Evolutionary conservation across 768 basidiomycete species (phyloP).

Genomic region (Gloeophyllum trabeum): DNA sequence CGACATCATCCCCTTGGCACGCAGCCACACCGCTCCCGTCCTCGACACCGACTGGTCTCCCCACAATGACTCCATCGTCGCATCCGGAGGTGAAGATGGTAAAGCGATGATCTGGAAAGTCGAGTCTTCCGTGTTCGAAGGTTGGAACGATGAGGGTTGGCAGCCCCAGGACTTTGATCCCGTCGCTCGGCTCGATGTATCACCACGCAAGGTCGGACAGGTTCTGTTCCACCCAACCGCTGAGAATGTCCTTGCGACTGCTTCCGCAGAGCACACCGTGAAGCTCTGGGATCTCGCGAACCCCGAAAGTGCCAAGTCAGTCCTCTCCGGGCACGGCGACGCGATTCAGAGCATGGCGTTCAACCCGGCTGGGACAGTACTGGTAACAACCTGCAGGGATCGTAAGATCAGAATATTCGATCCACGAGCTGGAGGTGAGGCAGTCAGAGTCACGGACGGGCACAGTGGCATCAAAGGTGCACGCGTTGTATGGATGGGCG

Average conservation of each 20-base stretch:
- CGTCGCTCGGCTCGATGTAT: slow-evolving; percentile 67
- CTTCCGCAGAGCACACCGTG: slow-evolving; percentile 76
- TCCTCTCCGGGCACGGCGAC: slow-evolving; percentile 71
- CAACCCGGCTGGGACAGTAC: slow-evolving; percentile 65
- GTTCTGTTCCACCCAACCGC: slow-evolving; percentile 92
- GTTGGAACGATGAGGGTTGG: slow-evolving; percentile 81
- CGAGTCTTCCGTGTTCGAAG: slow-evolving; percentile 53
- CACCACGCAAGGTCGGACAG: slow-evolving; percentile 86
- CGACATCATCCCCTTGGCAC: slow-evolving; percentile 84
- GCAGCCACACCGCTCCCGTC: slow-evolving; percentile 74
- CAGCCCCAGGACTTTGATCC: slow-evolving; percentile 77
- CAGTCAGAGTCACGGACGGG: slow-evolving; percentile 75
- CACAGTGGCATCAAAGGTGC: slow-evolving; percentile 92
- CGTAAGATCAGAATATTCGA: slow-evolving; percentile 90
- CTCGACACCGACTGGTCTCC: slow-evolving; percentile 97
- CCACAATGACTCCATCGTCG: slow-evolving; percentile 84
- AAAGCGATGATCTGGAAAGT: slow-evolving; percentile 91
- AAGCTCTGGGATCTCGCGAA: slow-evolving; percentile 87
- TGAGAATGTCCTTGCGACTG: slow-evolving; percentile 71
- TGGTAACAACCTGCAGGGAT: slow-evolving; percentile 89
- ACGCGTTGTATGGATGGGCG: slow-evolving; percentile 86
- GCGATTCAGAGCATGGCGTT: slow-evolving; percentile 81
- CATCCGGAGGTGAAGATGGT: slow-evolving; percentile 90
- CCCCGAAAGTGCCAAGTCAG: slow-evolving; percentile 48
- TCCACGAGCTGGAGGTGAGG: slow-evolving; percentile 69